These are phyloP conservation scores for Pyrenophora tritici-repentis DNA, from an alignment of 2,329 filamentous ascomycete genomes.

Conservation along the genomic window DNA sequence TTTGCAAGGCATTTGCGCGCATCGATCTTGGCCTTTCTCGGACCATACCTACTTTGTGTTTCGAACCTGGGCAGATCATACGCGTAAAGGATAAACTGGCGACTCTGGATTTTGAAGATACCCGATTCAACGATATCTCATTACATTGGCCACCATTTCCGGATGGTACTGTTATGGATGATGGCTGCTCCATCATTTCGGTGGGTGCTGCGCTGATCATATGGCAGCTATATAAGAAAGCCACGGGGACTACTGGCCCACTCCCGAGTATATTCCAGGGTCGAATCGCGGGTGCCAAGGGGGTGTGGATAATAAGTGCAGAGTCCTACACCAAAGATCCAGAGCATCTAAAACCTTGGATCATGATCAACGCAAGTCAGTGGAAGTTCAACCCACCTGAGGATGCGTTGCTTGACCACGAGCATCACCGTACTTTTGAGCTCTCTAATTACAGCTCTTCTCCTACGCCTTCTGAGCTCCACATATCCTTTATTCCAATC, in stretches of 20 bases:
- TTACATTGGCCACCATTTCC: slow-evolving; percentile 29
- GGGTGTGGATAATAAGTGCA: slow-evolving; percentile 71
- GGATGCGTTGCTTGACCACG: slow-evolving; percentile 47
- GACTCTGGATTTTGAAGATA: slow-evolving; percentile 42
- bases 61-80: slow-evolving; percentile 46
- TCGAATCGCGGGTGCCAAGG: slow-evolving; percentile 74
- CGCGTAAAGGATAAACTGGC: slow-evolving; percentile 38
- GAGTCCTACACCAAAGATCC: slow-evolving; percentile 50
- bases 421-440: slow-evolving; percentile 67
- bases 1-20: slow-evolving; percentile 51
- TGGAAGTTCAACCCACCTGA: slow-evolving; percentile 65
- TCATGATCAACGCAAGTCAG: slow-evolving; percentile 69
- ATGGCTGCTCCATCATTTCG: slow-evolving; percentile 69
- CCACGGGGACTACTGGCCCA: slow-evolving; percentile 64
- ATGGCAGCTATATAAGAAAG: slow-evolving; percentile 56
- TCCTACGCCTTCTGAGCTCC: slow-evolving; percentile 61
- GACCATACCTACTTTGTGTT: slow-evolving; percentile 45
- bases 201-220: slow-evolving; percentile 61
- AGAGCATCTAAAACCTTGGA: slow-evolving; percentile 60
- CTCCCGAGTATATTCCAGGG: slow-evolving; percentile 71
- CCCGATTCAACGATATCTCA: slow-evolving; percentile 42
- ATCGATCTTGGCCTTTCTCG: slow-evolving; percentile 51
- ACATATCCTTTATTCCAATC: slow-evolving; percentile 71
- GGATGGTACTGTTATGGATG: slow-evolving; percentile 49
- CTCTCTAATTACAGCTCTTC: slow-evolving; percentile 58